A percentile compares a stretch with the other conserved stretches of the same genome.
Conservation (phyloP, 2,329 filamentous ascomycete species). For the Penicillium sp. region DNA sequence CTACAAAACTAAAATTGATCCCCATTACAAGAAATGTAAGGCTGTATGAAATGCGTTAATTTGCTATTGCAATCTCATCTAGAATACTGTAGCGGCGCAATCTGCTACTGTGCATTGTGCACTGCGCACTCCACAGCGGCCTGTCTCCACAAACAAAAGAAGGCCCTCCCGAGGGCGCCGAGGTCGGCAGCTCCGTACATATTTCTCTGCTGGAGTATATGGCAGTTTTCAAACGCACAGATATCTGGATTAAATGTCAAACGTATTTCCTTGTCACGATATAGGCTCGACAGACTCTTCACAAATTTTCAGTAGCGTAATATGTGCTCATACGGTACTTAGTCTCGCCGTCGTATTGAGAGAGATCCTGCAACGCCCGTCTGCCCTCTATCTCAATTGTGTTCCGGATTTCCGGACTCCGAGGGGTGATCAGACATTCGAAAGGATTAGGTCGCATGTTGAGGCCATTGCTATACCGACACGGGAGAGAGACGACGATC, state of each 20-base stretch:
- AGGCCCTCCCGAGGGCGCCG: neutral
- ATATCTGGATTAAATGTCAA: neutral
- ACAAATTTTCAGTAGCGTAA: conserved; percentile 41
- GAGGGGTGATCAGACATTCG: conserved; percentile 57
- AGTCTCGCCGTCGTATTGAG: conserved; percentile 60
- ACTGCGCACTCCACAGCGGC: conserved; percentile 6
- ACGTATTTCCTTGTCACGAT: neutral
- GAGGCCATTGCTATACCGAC: conserved; percentile 54
- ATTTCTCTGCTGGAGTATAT: too few relatives aligned
- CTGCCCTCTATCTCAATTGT: conserved; percentile 59
- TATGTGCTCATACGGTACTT: conserved; percentile 62
- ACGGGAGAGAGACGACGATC: conserved; percentile 6
- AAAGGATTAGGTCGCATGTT: conserved; percentile 64
- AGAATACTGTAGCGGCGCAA: neutral
- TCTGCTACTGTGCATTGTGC: neutral
- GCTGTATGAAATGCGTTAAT: too few relatives aligned
- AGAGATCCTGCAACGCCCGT: conserved; percentile 57
- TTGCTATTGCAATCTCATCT: neutral
- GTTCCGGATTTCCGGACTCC: conserved; percentile 53
- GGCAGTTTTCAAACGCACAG: neutral
- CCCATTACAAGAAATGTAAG: too few relatives aligned
- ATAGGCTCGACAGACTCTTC: neutral
- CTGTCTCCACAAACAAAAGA: conserved; percentile 3
- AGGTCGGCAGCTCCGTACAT: too few relatives aligned
- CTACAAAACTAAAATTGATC: too few relatives aligned